phyloP scores from a whole-genome alignment of 345 rosid species.

The Populus ilicifolia region DNA sequence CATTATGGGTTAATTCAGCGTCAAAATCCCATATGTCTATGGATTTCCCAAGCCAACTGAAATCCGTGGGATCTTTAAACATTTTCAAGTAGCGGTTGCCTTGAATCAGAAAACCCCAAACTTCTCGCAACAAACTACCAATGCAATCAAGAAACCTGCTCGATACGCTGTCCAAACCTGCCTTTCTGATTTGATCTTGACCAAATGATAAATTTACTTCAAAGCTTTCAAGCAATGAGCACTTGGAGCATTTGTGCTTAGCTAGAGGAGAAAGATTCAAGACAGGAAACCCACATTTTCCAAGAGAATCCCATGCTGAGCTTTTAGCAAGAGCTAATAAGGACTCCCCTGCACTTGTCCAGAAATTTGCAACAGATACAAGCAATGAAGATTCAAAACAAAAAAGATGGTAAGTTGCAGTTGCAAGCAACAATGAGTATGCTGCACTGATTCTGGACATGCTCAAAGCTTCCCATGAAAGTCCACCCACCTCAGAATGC shows the following conservation, averaged over 20 bases:
- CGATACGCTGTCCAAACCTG: constrained; percentile 31
- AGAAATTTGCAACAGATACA: constrained; percentile 52
- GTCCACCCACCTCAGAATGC: constrained; percentile 23
- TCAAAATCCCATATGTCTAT: constrained; percentile 1
- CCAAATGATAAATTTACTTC: constrained; percentile 4
- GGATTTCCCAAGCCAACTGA: constrained; percentile 28
- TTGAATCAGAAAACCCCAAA: constrained; percentile 48
- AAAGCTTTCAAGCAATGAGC: constrained; percentile 36
- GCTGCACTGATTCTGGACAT: constrained; percentile 55
- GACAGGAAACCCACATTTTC: constrained; percentile 4
- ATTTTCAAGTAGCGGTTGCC: constrained; percentile 41
- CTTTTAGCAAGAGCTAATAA: constrained; percentile 42
- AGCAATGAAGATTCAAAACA: constrained; percentile 51
- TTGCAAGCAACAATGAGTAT: constrained; percentile 69
- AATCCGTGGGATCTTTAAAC: constrained; percentile 42
- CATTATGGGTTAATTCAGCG: background rate
- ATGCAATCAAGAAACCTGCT: constrained; percentile 43
- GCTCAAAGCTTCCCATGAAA: constrained; percentile 34
- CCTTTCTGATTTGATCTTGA: constrained; percentile 4
- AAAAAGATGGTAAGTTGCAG: constrained; percentile 49
- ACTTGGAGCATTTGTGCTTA: constrained; percentile 37
- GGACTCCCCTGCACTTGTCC: constrained; percentile 67
- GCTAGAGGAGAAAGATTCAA: constrained; percentile 12
- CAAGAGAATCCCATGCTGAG: constrained; percentile 27
- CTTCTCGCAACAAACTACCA: constrained; percentile 19